Evolutionary conservation across 306 rosid species (phyloP).

Genomic region (Rosa persica): DNA sequence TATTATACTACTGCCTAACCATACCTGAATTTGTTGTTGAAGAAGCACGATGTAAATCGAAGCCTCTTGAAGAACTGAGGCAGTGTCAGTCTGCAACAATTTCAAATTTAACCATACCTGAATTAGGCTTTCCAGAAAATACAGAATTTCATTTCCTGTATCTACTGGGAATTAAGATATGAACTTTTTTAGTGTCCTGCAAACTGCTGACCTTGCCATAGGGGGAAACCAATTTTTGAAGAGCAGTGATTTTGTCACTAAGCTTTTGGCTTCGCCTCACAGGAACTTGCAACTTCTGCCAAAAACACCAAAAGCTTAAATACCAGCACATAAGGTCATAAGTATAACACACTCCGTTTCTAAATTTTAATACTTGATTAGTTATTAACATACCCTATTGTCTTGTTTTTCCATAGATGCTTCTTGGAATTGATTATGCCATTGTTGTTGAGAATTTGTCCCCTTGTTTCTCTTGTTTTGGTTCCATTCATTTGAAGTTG

Average conservation of each 20-base stretch:
- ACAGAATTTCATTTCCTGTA: neutral
- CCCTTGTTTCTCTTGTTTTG: conserved; percentile 30
- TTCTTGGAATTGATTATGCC: conserved; percentile 24
- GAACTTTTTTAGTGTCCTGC: neutral
- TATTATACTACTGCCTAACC: neutral
- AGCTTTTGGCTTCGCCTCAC: conserved; percentile 65
- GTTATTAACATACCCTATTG: conserved; percentile 20
- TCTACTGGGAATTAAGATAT: neutral
- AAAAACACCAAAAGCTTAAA: conserved; percentile 7
- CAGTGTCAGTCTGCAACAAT: conserved; percentile 64
- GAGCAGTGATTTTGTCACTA: conserved; percentile 61
- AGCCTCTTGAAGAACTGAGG: conserved; percentile 88
- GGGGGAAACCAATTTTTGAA: conserved; percentile 81
- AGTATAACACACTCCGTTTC: neutral
- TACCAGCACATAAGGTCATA: neutral
- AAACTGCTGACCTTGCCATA: conserved; percentile 63
- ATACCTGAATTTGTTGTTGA: conserved; percentile 65
- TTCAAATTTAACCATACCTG: neutral
- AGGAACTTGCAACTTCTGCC: conserved; percentile 36
- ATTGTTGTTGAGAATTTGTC: conserved; percentile 34
- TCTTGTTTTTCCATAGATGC: conserved; percentile 24
- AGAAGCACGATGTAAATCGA: conserved; percentile 57
- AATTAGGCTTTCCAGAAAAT: neutral
- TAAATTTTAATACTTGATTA: neutral
- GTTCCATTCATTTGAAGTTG: conserved; percentile 25